Conservation (phyloP, 208 protist species). For the Crithidia bombi region DNA sequence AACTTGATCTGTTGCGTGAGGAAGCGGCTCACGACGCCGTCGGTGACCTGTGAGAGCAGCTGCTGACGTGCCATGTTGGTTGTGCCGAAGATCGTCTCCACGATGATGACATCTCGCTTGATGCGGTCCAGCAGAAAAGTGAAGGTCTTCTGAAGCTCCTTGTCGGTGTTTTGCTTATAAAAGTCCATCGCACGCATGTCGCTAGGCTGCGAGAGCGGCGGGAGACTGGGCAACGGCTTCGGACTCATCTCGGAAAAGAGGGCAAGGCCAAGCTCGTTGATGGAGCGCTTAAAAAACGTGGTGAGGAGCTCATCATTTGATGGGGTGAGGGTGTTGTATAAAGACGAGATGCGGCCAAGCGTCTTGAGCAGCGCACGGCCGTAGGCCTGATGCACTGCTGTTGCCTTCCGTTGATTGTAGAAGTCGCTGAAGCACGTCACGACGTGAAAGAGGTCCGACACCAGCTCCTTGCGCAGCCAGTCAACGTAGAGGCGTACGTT, state of each 20-base stretch:
- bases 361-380: conserved; percentile 78
- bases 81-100: conserved; percentile 85
- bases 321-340: conserved; percentile 75
- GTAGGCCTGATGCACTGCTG: conserved; percentile 67
- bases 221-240: conserved; percentile 54
- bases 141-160: conserved; percentile 61
- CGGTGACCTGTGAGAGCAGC: conserved; percentile 73
- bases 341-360: conserved; percentile 69
- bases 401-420: conserved; percentile 61
- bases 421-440: conserved; percentile 80
- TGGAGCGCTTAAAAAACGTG: conserved; percentile 70
- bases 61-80: conserved; percentile 79
- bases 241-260: conserved; percentile 78
- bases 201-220: conserved; percentile 42
- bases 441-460: conserved; percentile 79
- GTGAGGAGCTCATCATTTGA: conserved; percentile 72
- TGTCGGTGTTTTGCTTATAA: conserved; percentile 58
- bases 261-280: conserved; percentile 74
- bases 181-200: conserved; percentile 72
- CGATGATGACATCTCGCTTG: conserved; percentile 75
- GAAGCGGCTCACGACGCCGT: conserved; percentile 82
- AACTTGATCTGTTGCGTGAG: conserved; percentile 81
- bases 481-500: conserved; percentile 77
- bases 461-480: conserved; percentile 83
- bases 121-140: conserved; percentile 71